phyloP scores from a whole-genome alignment of 2,329 filamentous ascomycete species.

The Triangularia setosa region DNA sequence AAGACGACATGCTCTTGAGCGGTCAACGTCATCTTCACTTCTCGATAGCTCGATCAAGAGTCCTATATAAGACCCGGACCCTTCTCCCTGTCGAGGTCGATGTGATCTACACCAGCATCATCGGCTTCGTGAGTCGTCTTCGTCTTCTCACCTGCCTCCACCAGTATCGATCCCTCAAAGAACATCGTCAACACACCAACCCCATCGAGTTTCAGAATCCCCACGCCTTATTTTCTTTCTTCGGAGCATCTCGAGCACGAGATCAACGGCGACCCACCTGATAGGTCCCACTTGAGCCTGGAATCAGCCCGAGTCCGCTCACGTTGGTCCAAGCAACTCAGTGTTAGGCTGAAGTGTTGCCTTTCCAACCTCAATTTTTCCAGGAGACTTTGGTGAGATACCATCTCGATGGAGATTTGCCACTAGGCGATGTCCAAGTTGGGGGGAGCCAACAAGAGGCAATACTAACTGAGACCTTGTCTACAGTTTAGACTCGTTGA shows the following conservation, averaged over 20 bases:
- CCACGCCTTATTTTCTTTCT: too few relatives aligned
- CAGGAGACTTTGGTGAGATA: background rate
- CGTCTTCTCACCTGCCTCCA: background rate
- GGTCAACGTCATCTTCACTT: background rate
- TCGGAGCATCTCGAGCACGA: background rate
- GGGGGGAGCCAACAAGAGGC: background rate
- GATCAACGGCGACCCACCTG: background rate
- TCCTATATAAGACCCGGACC: background rate
- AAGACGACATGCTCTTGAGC: background rate
- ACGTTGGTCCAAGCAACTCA: background rate
- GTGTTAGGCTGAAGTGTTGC: background rate
- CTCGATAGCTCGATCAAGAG: background rate
- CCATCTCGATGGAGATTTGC: background rate
- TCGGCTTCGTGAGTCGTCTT: background rate
- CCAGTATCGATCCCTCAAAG: background rate
- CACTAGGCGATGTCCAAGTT: background rate
- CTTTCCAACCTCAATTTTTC: background rate
- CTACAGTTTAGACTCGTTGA: background rate
- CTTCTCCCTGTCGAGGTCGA: background rate
- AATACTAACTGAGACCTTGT: background rate
- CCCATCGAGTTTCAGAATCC: background rate
- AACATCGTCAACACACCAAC: background rate
- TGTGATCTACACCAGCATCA: conserved; percentile 1
- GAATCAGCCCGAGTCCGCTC: background rate
- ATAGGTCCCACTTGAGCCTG: background rate